Percentiles rank a stretch among this genome's conserved stretches.
Conservation (phyloP, 495 filamentous ascomycete species). For the Aspergillus indologenus region DNA sequence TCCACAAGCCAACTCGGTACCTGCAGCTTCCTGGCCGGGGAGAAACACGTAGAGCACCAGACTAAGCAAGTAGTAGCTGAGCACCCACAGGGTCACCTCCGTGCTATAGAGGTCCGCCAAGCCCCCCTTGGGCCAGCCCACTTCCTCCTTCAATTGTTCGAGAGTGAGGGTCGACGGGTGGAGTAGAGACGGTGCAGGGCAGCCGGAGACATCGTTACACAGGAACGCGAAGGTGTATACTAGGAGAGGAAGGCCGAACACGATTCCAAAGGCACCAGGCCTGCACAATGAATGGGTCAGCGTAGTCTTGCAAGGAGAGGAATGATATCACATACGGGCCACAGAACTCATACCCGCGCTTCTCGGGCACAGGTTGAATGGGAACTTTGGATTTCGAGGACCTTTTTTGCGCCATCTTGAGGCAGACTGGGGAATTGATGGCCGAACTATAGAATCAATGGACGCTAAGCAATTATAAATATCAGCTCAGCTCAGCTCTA, state of each 20-base stretch:
- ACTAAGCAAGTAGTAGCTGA: slow-evolving; percentile 79
- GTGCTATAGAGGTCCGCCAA: slow-evolving; percentile 57
- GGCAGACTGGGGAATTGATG: background rate
- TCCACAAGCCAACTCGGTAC: slow-evolving; percentile 66
- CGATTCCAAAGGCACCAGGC: slow-evolving; percentile 68
- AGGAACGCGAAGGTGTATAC: slow-evolving; percentile 75
- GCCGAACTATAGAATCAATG: background rate
- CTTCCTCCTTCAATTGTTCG: slow-evolving; percentile 68
- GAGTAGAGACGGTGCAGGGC: slow-evolving; percentile 82
- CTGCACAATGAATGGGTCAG: slow-evolving; percentile 48
- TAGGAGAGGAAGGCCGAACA: slow-evolving; percentile 70
- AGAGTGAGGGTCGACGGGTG: slow-evolving; percentile 68
- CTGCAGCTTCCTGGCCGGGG: slow-evolving; percentile 69
- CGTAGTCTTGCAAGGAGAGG: slow-evolving; percentile 16
- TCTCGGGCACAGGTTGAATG: slow-evolving; percentile 44
- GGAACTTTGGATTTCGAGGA: slow-evolving; percentile 19
- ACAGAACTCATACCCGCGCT: slow-evolving; percentile 74
- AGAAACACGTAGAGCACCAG: slow-evolving; percentile 72
- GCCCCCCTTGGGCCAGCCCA: slow-evolving; percentile 73
- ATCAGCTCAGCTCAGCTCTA: too few species aligned
- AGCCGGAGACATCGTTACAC: slow-evolving; percentile 91
- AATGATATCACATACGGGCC: slow-evolving; percentile 68
- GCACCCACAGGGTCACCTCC: slow-evolving; percentile 58
- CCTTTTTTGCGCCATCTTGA: slow-evolving; percentile 33
- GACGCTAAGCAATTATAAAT: background rate